Evolutionary conservation across 805 yeast species (phyloP).

Genomic region (Peterozyma xylosa): DNA sequence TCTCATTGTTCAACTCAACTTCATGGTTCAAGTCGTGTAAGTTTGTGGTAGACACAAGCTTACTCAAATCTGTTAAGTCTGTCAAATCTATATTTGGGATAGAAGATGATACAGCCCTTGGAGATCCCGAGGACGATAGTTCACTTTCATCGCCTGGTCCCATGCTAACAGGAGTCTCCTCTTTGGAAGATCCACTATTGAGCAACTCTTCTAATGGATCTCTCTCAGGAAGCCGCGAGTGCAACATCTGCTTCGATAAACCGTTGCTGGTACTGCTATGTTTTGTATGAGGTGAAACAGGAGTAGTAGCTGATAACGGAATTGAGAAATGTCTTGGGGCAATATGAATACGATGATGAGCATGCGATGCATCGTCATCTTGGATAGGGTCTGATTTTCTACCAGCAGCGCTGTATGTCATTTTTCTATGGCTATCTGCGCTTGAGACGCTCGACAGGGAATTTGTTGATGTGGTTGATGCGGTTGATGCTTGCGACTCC

Average conservation of each 20-base stretch:
- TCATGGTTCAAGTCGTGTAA: conserved; percentile 1
- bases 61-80: conserved; percentile 6
- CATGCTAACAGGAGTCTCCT: background rate
- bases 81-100: conserved; percentile 3
- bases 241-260: background rate
- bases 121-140: background rate
- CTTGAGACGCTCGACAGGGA: background rate
- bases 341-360: background rate
- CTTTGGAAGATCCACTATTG: background rate
- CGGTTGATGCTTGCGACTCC: conserved; percentile 2
- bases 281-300: background rate
- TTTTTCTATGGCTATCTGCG: too few species aligned
- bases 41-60: conserved; percentile 6
- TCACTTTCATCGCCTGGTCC: background rate
- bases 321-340: background rate
- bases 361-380: background rate
- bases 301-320: background rate
- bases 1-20: background rate
- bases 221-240: too few species aligned
- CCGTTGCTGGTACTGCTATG: background rate
- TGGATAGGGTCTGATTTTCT: conserved; percentile 3
- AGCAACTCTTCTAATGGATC: too few species aligned
- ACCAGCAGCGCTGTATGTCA: background rate
- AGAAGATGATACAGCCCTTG: background rate
- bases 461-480: conserved; percentile 1